These are phyloP conservation scores for Annulohypoxylon maeteangense DNA, from an alignment of 495 filamentous ascomycete species.

Conservation along the genomic window DNA sequence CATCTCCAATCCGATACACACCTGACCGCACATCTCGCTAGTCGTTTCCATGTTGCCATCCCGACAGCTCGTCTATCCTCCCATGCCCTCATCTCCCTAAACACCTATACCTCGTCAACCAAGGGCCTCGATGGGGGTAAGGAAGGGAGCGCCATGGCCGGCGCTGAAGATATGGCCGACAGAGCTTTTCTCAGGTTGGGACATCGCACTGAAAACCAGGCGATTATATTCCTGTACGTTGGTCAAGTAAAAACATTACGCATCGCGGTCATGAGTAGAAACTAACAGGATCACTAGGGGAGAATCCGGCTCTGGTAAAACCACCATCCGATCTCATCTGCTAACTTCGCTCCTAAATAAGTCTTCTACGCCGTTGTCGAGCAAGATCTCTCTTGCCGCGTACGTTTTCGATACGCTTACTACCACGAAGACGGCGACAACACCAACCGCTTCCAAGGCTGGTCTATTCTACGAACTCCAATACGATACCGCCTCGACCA, in stretches of 20 bases:
- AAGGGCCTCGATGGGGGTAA: slow-evolving; percentile 90
- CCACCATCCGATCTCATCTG: slow-evolving; percentile 88
- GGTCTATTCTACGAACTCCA: slow-evolving; percentile 95
- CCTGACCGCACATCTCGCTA: slow-evolving; percentile 93
- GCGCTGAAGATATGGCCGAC: slow-evolving; percentile 88
- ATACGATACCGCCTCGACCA: slow-evolving; percentile 87
- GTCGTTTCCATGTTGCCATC: slow-evolving; percentile 89
- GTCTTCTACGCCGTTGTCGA: slow-evolving; percentile 90
- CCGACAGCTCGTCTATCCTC: slow-evolving; percentile 89
- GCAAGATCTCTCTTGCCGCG: slow-evolving; percentile 89
- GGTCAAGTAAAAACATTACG: background rate
- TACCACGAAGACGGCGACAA: slow-evolving; percentile 96
- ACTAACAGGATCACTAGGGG: slow-evolving; percentile 66
- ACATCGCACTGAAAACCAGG: slow-evolving; percentile 89
- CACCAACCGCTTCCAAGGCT: slow-evolving; percentile 93
- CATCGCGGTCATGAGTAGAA: background rate
- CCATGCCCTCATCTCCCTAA: slow-evolving; percentile 87
- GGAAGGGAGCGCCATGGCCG: slow-evolving; percentile 85
- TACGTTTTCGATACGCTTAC: slow-evolving; percentile 96
- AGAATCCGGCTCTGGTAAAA: slow-evolving; percentile 95
- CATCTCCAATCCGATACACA: slow-evolving; percentile 97
- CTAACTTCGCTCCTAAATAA: slow-evolving; percentile 84
- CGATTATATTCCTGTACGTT: slow-evolving; percentile 88
- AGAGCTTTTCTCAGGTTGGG: slow-evolving; percentile 88
- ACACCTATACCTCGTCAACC: slow-evolving; percentile 88